Evolutionary conservation across 179 eudicot species (phyloP).

Genomic region (Amaranthus tricolor): DNA sequence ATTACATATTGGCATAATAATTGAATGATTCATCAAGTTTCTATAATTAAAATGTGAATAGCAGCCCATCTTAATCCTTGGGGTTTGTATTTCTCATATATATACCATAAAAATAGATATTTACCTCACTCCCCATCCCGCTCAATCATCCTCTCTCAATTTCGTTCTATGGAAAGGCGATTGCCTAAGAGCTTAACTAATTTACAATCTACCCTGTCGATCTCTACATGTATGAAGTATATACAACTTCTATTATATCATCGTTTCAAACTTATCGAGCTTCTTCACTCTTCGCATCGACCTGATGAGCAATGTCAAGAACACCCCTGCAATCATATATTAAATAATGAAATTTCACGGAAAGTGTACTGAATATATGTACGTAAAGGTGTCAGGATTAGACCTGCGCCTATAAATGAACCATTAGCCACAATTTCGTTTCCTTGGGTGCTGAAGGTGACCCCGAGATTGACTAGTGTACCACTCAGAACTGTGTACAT

Average conservation of each 20-base stretch:
- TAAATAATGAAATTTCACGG: neutral
- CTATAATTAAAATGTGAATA: neutral
- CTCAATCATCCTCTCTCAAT: neutral
- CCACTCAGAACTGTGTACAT: constrained; percentile 86
- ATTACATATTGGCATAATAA: too few relatives aligned
- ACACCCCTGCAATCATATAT: constrained; percentile 54
- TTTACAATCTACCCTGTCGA: neutral
- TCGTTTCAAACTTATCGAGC: constrained; percentile 87
- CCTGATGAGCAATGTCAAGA: constrained; percentile 56
- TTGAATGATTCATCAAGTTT: neutral
- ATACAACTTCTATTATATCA: constrained; percentile 45
- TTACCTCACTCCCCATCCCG: neutral
- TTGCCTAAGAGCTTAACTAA: neutral
- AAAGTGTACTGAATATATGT: neutral
- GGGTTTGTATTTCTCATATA: neutral
- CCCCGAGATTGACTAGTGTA: constrained; percentile 79
- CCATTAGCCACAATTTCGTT: constrained; percentile 66
- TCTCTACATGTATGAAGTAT: constrained; percentile 16
- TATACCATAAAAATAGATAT: constrained; percentile 10
- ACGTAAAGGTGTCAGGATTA: neutral
- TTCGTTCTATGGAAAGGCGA: constrained; percentile 6
- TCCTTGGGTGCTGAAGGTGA: constrained; percentile 70
- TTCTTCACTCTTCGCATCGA: constrained; percentile 91
- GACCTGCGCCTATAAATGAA: constrained; percentile 86
- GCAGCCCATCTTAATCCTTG: neutral